phyloP scores from a whole-genome alignment of 106 monocot species.

The Hemerocallis citrina region DNA sequence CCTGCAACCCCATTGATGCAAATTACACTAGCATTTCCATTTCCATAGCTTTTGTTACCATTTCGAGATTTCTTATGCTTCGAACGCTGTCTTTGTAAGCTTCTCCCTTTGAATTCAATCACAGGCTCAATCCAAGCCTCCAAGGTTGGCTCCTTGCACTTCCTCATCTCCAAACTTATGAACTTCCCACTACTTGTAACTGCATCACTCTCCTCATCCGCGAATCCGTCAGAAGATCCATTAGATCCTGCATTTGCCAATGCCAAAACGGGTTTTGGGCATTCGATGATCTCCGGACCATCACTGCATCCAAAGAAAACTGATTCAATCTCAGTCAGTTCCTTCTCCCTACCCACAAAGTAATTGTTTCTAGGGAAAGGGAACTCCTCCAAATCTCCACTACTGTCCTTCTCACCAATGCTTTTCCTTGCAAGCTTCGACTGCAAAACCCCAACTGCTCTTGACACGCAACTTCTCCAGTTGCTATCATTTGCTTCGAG shows the following conservation, averaged over 20 bases:
- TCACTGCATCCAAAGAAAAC: constrained; percentile 66
- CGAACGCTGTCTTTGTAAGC: constrained; percentile 59
- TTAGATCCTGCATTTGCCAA: constrained; percentile 20
- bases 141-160: constrained; percentile 74
- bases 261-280: constrained; percentile 10
- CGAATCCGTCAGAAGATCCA: constrained; percentile 72
- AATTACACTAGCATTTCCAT: constrained; percentile 31
- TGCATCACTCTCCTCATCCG: constrained; percentile 69
- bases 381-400: constrained; percentile 30
- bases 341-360: constrained; percentile 90
- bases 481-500: constrained; percentile 69
- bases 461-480: constrained; percentile 67
- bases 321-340: constrained; percentile 67
- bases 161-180: constrained; percentile 80
- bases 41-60: constrained; percentile 12
- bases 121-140: constrained; percentile 88
- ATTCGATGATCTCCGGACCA: constrained; percentile 19
- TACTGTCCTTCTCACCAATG: constrained; percentile 27
- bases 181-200: constrained; percentile 41
- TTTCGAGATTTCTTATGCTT: constrained; percentile 56
- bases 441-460: constrained; percentile 38
- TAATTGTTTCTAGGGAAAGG: constrained; percentile 58
- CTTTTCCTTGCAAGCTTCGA: constrained; percentile 63
- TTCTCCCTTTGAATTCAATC: constrained; percentile 42
- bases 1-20: constrained; percentile 65